Evolutionary conservation across 2,329 filamentous ascomycete species (phyloP).

Genomic region (Fusarium lateritium): DNA sequence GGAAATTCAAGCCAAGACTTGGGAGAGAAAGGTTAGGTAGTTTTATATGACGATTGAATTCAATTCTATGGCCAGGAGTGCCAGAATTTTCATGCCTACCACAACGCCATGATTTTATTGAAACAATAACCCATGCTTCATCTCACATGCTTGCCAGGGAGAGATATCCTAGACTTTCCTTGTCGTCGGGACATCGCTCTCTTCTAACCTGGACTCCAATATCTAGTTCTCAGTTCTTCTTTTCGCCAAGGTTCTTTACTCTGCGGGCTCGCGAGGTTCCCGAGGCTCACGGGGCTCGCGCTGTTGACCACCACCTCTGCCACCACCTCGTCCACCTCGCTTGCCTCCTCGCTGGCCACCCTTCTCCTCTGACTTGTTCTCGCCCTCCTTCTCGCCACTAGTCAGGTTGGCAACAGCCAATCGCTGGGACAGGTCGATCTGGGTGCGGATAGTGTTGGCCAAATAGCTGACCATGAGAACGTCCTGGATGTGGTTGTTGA

Average conservation of each 20-base stretch:
- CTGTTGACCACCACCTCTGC: slow-evolving; percentile 66
- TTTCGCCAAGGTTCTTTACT: slow-evolving; percentile 34
- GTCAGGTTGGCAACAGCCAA: slow-evolving; percentile 83
- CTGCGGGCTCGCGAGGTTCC: slow-evolving; percentile 60
- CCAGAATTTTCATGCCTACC: slow-evolving; percentile 54
- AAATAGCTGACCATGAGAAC: slow-evolving; percentile 98
- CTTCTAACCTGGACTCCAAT: slow-evolving; percentile 41
- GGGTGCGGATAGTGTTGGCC: slow-evolving; percentile 97
- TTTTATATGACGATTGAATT: slow-evolving; percentile 54
- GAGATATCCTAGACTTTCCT: slow-evolving; percentile 43
- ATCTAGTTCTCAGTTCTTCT: slow-evolving; percentile 38
- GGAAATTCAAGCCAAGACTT: slow-evolving; percentile 4
- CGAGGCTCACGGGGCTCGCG: slow-evolving; percentile 63
- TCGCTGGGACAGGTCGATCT: slow-evolving; percentile 97
- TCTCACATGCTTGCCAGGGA: slow-evolving; percentile 49
- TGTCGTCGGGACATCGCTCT: slow-evolving; percentile 42
- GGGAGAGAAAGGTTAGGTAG: slow-evolving; percentile 16
- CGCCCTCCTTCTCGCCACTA: slow-evolving; percentile 64
- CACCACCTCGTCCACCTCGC: slow-evolving; percentile 66
- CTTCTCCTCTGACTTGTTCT: slow-evolving; percentile 63
- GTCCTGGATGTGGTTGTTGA: slow-evolving; percentile 99
- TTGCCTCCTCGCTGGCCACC: slow-evolving; percentile 65
- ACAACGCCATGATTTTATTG: slow-evolving; percentile 58
- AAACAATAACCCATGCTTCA: slow-evolving; percentile 53
- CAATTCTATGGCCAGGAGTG: slow-evolving; percentile 53